Evolutionary conservation across 78 protist species (phyloP), one percentile per base, ranked within the genome.

Genomic region (Mastigamoeba balamuthi): DNA sequence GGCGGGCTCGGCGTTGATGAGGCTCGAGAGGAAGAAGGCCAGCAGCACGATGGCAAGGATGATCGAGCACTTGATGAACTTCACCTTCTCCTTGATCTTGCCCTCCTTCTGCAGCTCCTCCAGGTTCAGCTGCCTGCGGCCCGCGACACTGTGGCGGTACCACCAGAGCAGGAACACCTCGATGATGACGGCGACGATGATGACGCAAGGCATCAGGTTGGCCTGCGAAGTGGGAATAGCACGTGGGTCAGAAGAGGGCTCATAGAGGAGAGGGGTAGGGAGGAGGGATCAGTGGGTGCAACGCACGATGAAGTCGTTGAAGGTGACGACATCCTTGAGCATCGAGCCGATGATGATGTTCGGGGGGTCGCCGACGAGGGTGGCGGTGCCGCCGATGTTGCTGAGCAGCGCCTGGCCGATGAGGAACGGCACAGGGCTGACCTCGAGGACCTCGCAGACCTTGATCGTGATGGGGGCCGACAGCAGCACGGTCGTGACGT

Each of bases 281-380:
- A n/a, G n/a, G n/a, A n/a, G n/a, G n/a, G n/a, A n/a, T n/a, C n/a
- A n/a, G n/a, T n/a, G n/a, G n/a, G n/a, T n/a, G n/a, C n/a, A n/a
- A n/a, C n/a, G n/a, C n/a, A n/a, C n/a, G n/a, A n/a, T n/a, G n/a
- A n/a, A n/a, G n/a, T n/a, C n/a, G n/a, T n/a, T n/a, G n/a, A n/a
- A n/a, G n/a, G n/a, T n/a, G n/a, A n/a, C n/a, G n/a, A n/a, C n/a
- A n/a, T n/a, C n/a, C n/a, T n/a, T n/a, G n/a, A n/a, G n/a, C n/a
- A n/a, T n/a, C n/a, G n/a, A n/a, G 58, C 76, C 93, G 35, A 89
- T 89, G 39, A 89, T 72, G 39, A 83, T 44, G 78, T 86, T 86
- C 27, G 90, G 93, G 8, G 93, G 93, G 79, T 89, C 93, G 42
- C 93, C 93, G 41, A 88, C 28, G 36, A 66, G 9, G 3, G 92